phyloP scores from a whole-genome alignment of 305 asterid genomes.

The Striga hermonthica region DNA sequence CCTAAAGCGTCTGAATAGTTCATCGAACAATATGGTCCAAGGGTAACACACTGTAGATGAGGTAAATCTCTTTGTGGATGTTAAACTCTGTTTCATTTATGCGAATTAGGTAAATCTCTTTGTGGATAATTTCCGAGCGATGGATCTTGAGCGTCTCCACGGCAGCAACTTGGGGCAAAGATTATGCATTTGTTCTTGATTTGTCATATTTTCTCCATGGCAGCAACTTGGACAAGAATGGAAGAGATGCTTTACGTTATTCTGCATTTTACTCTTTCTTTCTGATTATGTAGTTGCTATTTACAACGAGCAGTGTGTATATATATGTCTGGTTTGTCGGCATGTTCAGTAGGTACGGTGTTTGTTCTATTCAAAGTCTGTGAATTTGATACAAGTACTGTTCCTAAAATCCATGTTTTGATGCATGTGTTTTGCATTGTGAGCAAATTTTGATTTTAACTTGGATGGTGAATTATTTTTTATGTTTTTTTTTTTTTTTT shows the following conservation, averaged over 20 bases:
- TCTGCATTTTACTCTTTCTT: too few relatives aligned
- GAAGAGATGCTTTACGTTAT: too few relatives aligned
- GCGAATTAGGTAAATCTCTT: slow-evolving; percentile 70
- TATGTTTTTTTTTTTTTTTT: neutral
- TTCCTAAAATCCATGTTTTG: too few relatives aligned
- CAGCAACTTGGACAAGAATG: too few relatives aligned
- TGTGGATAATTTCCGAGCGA: slow-evolving; percentile 86
- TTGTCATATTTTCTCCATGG: slow-evolving; percentile 55
- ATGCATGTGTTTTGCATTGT: neutral
- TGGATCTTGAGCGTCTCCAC: slow-evolving; percentile 89
- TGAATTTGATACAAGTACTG: too few relatives aligned
- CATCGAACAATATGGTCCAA: slow-evolving; percentile 79
- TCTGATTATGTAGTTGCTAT: too few relatives aligned
- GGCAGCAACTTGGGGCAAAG: slow-evolving; percentile 71
- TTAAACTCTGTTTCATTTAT: neutral
- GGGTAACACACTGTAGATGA: slow-evolving; percentile 39
- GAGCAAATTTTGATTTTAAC: neutral
- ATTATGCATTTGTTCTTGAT: slow-evolving; percentile 73
- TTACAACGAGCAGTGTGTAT: too few relatives aligned
- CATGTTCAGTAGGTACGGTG: too few relatives aligned
- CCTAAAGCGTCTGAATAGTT: slow-evolving; percentile 83
- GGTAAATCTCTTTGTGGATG: neutral
- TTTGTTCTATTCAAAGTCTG: too few relatives aligned
- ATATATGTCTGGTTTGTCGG: too few relatives aligned
- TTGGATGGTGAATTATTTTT: neutral